phyloP scores from a whole-genome alignment of 495 filamentous ascomycete genomes.

The Amorphotheca resinae region DNA sequence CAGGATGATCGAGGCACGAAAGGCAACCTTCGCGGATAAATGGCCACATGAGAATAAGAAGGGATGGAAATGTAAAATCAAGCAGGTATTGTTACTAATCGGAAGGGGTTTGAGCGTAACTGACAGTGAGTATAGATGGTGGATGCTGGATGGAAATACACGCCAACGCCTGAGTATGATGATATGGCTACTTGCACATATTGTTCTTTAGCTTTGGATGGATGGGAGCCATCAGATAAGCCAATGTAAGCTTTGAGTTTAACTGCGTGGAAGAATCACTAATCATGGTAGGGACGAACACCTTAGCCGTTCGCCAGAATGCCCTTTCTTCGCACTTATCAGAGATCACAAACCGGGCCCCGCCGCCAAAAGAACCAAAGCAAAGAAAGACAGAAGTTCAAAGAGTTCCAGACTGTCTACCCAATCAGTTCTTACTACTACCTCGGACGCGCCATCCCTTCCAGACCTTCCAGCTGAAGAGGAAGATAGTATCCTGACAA shows the following conservation, averaged over 20 bases:
- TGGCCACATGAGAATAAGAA: constrained; percentile 88
- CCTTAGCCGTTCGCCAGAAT: constrained; percentile 59
- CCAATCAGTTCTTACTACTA: constrained; percentile 16
- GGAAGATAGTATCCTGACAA: constrained; percentile 59
- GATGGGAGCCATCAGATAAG: constrained; percentile 85
- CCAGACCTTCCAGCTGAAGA: constrained; percentile 40
- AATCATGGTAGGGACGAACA: constrained; percentile 65
- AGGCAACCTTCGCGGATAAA: constrained; percentile 58
- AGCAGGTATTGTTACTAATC: constrained; percentile 49
- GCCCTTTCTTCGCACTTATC: constrained; percentile 61
- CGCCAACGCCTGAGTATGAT: constrained; percentile 62
- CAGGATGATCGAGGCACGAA: constrained; percentile 60
- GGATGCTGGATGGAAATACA: constrained; percentile 87
- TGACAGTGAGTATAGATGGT: constrained; percentile 51
- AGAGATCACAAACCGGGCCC: constrained; percentile 26
- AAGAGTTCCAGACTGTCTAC: constrained; percentile 60
- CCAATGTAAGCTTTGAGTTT: constrained; percentile 48
- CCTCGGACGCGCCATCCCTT: constrained; percentile 41
- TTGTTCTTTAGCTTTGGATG: constrained; percentile 73
- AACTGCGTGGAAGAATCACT: constrained; percentile 8
- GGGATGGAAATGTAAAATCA: constrained; percentile 76
- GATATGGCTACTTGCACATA: constrained; percentile 85
- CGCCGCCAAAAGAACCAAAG: constrained; percentile 37
- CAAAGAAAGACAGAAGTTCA: constrained; percentile 45
- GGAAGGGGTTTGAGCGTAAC: constrained; percentile 4